Percentiles rank a stretch among this genome's conserved stretches.
Conservation (phyloP, 352 stramenopile species). For the Phytopythium litorale region DNA sequence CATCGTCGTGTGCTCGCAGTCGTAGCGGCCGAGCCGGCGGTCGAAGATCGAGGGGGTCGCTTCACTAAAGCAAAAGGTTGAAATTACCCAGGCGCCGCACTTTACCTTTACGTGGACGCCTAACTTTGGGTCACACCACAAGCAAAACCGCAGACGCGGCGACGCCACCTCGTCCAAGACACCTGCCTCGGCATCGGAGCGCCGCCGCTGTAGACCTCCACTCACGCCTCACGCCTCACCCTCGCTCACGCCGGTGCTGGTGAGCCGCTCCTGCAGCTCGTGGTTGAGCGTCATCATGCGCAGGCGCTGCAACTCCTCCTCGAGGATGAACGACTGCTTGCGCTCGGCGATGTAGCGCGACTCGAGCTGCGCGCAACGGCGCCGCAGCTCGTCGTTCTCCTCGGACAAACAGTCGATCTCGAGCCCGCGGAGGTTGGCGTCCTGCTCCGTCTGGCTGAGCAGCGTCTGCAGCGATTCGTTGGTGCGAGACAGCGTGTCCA, state of each 20-base stretch:
- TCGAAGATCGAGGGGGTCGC: background rate
- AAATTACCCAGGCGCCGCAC: background rate
- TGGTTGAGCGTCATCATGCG: constrained; percentile 43
- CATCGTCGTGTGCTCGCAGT: constrained; percentile 61
- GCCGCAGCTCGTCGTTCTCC: constrained; percentile 74
- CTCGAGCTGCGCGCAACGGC: constrained; percentile 58
- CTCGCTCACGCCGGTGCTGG: constrained; percentile 1
- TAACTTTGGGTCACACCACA: background rate
- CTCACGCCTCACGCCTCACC: constrained; percentile 4
- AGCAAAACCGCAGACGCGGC: background rate
- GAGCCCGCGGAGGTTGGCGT: constrained; percentile 53
- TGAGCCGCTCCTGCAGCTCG: constrained; percentile 31
- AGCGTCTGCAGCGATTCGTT: constrained; percentile 69
- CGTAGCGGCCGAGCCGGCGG: background rate
- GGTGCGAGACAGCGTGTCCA: constrained; percentile 46
- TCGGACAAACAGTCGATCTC: constrained; percentile 73
- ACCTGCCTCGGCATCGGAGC: background rate
- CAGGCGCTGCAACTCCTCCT: constrained; percentile 62
- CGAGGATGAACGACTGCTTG: constrained; percentile 51
- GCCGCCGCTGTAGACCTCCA: background rate
- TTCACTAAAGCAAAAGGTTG: background rate
- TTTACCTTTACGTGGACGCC: constrained; percentile 4
- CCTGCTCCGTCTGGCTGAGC: constrained; percentile 55
- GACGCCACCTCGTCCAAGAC: background rate
- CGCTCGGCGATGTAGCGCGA: constrained; percentile 65